Conservation (phyloP, 73 alveolate genomes). For the Tetrahymena malaccensis region DNA sequence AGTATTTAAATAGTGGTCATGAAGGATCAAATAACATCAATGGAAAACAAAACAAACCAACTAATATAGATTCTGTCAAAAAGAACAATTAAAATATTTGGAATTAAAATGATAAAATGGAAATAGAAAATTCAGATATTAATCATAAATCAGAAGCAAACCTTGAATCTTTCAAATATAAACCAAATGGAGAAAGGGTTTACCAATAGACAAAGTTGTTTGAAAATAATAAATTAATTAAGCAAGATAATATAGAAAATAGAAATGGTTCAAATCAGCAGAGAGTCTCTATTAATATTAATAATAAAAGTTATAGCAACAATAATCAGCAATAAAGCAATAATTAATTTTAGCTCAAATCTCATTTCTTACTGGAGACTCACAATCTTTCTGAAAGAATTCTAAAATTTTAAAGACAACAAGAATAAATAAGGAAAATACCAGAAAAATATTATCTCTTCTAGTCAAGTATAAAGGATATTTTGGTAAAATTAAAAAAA, state of each 20-base stretch:
- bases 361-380: background rate
- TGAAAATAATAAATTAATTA: background rate
- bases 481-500: background rate
- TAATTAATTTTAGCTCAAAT: background rate
- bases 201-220: background rate
- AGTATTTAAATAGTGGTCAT: background rate
- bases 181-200: background rate
- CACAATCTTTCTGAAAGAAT: background rate
- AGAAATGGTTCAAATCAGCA: no score
- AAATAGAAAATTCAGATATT: background rate
- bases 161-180: no score
- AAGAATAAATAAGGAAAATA: background rate
- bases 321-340: no score
- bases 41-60: background rate
- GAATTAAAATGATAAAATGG: background rate
- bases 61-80: background rate
- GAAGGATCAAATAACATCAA: background rate
- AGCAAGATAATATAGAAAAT: background rate
- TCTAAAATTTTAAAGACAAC: background rate
- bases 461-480: background rate
- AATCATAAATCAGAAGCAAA: background rate
- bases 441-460: background rate
- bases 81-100: background rate
- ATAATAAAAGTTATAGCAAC: no score
- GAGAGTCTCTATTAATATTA: background rate